These are phyloP conservation scores for Crithidia brevicula DNA, from an alignment of 208 protist species.

Conservation along the genomic window DNA sequence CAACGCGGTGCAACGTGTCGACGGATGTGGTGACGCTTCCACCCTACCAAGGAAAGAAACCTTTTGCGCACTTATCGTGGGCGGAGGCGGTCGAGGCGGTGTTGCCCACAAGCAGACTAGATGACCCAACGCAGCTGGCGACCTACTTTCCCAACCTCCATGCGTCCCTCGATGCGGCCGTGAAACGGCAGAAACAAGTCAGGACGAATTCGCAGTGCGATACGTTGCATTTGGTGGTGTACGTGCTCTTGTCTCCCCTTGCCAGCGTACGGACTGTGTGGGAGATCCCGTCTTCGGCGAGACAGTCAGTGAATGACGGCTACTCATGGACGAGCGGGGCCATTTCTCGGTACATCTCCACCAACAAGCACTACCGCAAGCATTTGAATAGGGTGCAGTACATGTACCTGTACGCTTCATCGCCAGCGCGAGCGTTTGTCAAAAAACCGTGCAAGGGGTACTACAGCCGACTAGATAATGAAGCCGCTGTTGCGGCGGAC, in stretches of 20 bases:
- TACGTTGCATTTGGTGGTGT: constrained; percentile 8
- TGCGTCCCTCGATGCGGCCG: background rate
- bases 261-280: constrained; percentile 15
- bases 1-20: constrained; percentile 5
- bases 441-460: background rate
- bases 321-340: constrained; percentile 1
- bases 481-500: too few relatives aligned
- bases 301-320: background rate
- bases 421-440: constrained; percentile 12
- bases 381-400: constrained; percentile 9
- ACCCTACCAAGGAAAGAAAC: background rate
- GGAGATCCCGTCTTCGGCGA: background rate
- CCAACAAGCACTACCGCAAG: constrained; percentile 1
- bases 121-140: constrained; percentile 23
- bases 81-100: constrained; percentile 13
- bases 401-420: background rate
- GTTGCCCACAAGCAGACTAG: constrained; percentile 8
- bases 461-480: too few relatives aligned
- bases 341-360: constrained; percentile 24
- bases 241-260: constrained; percentile 5
- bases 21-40: constrained; percentile 13
- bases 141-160: constrained; percentile 24
- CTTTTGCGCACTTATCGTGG: background rate
- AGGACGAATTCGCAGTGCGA: constrained; percentile 9
- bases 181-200: background rate